Percentiles rank a stretch among this genome's conserved stretches.
phyloP scores from a whole-genome alignment of 441 rosid species.

The Aleurites moluccanus region DNA sequence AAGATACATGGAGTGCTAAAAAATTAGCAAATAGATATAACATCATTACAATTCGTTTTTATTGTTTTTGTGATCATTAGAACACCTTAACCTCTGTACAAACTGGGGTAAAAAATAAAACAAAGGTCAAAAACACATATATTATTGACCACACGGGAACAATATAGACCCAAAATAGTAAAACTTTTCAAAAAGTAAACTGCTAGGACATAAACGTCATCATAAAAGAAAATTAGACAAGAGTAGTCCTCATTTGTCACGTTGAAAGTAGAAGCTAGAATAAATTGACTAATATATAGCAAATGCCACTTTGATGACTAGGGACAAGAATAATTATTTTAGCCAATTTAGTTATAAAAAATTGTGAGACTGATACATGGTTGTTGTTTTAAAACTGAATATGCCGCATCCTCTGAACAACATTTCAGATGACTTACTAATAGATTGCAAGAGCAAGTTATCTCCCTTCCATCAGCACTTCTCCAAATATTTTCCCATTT shows the following conservation, averaged over 20 bases:
- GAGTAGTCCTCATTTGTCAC: background rate
- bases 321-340: background rate
- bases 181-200: background rate
- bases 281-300: background rate
- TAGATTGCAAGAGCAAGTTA: no score
- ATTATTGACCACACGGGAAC: background rate
- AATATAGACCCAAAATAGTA: background rate
- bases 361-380: no score
- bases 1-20: background rate
- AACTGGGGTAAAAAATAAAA: background rate
- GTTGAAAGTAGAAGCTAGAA: background rate
- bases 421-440: no score
- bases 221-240: background rate
- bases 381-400: no score
- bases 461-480: no score
- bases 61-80: background rate
- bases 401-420: no score
- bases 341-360: no score
- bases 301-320: background rate
- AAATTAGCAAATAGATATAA: background rate
- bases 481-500: no score
- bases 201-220: background rate
- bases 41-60: background rate
- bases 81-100: background rate
- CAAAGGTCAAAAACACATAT: background rate